Base-by-base conservation (phyloP, 2,329 filamentous ascomycete species). In the Lachnellula subtilissima region DNA sequence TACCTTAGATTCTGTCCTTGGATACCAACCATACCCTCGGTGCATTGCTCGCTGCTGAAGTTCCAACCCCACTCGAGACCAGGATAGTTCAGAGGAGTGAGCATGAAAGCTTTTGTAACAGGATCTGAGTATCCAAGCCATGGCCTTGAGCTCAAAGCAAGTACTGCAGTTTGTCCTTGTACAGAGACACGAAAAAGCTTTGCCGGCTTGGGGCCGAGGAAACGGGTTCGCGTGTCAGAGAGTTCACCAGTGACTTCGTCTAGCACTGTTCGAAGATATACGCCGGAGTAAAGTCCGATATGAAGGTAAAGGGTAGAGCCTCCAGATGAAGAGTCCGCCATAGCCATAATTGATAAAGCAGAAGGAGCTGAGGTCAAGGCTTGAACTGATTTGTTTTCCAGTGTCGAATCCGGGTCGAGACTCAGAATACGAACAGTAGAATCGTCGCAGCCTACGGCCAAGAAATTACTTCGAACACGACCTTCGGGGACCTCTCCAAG, bases 391-490 rank as follows among this genome's bases (percentile, higher is more conserved):
- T 96, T 96, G 71, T 88, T 94, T 71, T 96, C 91, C 11, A 99
- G 76, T 0, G 91, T 96, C 2, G 89, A 88, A 62, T 97, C 92
- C 0, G 91, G 91, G 67, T 95, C 91, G 32, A 97, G 76, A 67
- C 91, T 96, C 53, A 96, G 81, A 52, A 99, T 91, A 52, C 94
- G 88, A 52, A 99, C 94, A 0, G 94, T 97, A 57, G 90, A 91
- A 72, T 99, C 94, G 67, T 97, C 94, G 69, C 93, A 97, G 5
- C 95, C 95, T 46, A 99, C 93, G 45, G 95, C 95, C 52, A 97
- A 79, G 75, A 95, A 99, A 1, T 90, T 91, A 70, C 92, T 96
- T 70, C 95, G 82, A 43, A 93, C 77, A 49, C 91, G 86, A 28
- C 95, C 94, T 72, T 95, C 89, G 0, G 94, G 93, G 14, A 97